Percentiles rank a stretch among this genome's conserved stretches.
These are phyloP conservation scores for Aspergillus jensenii DNA, from an alignment of 2,329 filamentous ascomycete genomes.

Conservation along the genomic window DNA sequence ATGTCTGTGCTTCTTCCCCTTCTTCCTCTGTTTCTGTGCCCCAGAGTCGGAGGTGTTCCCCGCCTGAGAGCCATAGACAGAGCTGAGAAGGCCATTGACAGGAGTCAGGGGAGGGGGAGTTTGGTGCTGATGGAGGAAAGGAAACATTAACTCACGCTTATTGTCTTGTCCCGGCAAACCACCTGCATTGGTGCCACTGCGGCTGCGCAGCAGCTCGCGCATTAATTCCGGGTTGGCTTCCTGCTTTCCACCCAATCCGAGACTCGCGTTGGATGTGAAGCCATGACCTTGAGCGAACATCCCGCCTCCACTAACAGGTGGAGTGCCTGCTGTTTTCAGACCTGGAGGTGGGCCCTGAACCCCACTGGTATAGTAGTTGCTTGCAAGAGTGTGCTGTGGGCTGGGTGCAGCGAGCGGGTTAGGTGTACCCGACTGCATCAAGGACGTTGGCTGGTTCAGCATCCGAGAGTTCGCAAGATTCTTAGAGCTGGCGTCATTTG, in stretches of 20 bases:
- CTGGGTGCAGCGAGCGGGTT: slow-evolving; percentile 40
- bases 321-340: slow-evolving; percentile 90
- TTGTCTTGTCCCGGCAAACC: slow-evolving; percentile 75
- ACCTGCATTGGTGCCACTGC: slow-evolving; percentile 58
- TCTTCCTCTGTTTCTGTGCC: slow-evolving; percentile 96
- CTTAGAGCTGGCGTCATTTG: slow-evolving; percentile 56
- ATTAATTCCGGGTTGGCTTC: slow-evolving; percentile 73
- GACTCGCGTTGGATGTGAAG: slow-evolving; percentile 65
- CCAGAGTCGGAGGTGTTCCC: slow-evolving; percentile 87
- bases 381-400: slow-evolving; percentile 47
- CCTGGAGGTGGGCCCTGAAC: slow-evolving; percentile 93
- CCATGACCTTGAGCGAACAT: slow-evolving; percentile 90
- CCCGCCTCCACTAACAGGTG: slow-evolving; percentile 72
- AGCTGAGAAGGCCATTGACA: slow-evolving; percentile 85
- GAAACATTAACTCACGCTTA: slow-evolving; percentile 99
- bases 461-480: slow-evolving; percentile 60
- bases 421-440: slow-evolving; percentile 39
- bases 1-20: slow-evolving; percentile 99
- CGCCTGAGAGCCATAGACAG: slow-evolving; percentile 84
- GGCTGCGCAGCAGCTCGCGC: slow-evolving; percentile 76
- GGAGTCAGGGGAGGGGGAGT: slow-evolving; percentile 86
- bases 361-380: slow-evolving; percentile 77
- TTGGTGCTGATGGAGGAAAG: slow-evolving; percentile 86
- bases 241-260: slow-evolving; percentile 69
- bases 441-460: slow-evolving; percentile 50